phyloP scores from a whole-genome alignment of 768 basidiomycete species.

The Suillus subaureus region DNA sequence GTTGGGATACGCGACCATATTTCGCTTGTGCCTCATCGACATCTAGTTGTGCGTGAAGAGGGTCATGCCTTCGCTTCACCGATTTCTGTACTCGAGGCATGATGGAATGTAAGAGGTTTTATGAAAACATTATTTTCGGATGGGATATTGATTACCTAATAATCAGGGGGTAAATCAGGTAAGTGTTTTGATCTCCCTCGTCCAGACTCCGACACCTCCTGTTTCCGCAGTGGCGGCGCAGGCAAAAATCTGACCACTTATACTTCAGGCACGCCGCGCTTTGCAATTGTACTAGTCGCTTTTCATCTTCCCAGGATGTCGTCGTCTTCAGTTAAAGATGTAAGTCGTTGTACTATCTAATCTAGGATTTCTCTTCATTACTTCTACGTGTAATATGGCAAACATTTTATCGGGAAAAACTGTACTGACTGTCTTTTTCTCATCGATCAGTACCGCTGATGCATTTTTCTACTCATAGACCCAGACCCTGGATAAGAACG shows the following conservation, averaged over 20 bases:
- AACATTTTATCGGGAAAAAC: slow-evolving; percentile 20
- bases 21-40: slow-evolving; percentile 77
- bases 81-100: slow-evolving; percentile 71
- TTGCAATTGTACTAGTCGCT: background rate
- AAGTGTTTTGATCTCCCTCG: no score
- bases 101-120: slow-evolving; percentile 15
- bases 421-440: slow-evolving; percentile 14
- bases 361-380: background rate
- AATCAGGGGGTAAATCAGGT: background rate
- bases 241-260: background rate
- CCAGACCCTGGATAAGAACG: slow-evolving; percentile 71
- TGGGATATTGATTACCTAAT: slow-evolving; percentile 9
- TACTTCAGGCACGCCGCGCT: background rate
- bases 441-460: background rate
- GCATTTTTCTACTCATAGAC: slow-evolving; percentile 42
- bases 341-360: slow-evolving; percentile 9
- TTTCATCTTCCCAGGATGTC: slow-evolving; percentile 14
- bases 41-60: slow-evolving; percentile 80
- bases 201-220: background rate
- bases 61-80: slow-evolving; percentile 77
- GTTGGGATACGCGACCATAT: slow-evolving; percentile 77
- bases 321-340: slow-evolving; percentile 11
- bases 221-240: background rate
- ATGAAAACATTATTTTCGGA: slow-evolving; percentile 12
- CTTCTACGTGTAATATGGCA: slow-evolving; percentile 21